Evolutionary conservation across 371 early-diverging fungal genomes (phyloP).

Genomic region (Saksenaea vasiformis): DNA sequence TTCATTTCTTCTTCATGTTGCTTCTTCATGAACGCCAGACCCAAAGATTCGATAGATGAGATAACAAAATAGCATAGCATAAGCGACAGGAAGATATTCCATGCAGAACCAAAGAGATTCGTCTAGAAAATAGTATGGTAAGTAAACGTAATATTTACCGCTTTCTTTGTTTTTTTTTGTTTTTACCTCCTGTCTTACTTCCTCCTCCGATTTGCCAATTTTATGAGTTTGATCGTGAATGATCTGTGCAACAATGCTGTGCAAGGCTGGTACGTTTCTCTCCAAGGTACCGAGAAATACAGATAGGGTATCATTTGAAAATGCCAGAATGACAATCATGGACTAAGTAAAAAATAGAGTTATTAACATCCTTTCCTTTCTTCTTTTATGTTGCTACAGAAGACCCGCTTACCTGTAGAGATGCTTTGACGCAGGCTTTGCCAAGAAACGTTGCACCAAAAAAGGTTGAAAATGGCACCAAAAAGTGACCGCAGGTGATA

Average conservation of each 20-base stretch:
- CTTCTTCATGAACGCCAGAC: conserved; percentile 62
- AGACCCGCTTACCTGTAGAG: conserved; percentile 78
- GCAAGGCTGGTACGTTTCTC: conserved; percentile 22
- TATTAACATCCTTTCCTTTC: conserved; percentile 1
- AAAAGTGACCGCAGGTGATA: conserved; percentile 89
- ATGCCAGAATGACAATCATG: conserved; percentile 25
- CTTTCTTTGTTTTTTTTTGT: conserved; percentile 7
- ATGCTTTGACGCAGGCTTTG: conserved; percentile 85
- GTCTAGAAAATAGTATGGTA: conserved; percentile 22
- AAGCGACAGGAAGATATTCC: conserved; percentile 77
- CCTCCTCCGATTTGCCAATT: conserved; percentile 14
- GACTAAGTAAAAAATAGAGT: conserved; percentile 17
- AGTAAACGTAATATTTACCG: conserved; percentile 6
- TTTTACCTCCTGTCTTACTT: conserved; percentile 16
- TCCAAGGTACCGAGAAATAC: conserved; percentile 16
- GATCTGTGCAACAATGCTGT: conserved; percentile 24
- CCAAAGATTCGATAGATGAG: conserved; percentile 82
- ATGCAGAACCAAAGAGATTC: conserved; percentile 51
- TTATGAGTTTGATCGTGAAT: conserved; percentile 37
- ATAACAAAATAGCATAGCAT: conserved; percentile 85
- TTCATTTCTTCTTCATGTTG: conserved; percentile 46
- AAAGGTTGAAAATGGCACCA: conserved; percentile 88
- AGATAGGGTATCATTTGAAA: conserved; percentile 24
- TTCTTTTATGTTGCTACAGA: not conserved
- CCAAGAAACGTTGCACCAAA: conserved; percentile 93